A percentile compares a stretch with the other conserved stretches of the same genome.
These are phyloP conservation scores for Geosmithia putterillii DNA, from an alignment of 2,329 filamentous ascomycete genomes.

Conservation along the genomic window DNA sequence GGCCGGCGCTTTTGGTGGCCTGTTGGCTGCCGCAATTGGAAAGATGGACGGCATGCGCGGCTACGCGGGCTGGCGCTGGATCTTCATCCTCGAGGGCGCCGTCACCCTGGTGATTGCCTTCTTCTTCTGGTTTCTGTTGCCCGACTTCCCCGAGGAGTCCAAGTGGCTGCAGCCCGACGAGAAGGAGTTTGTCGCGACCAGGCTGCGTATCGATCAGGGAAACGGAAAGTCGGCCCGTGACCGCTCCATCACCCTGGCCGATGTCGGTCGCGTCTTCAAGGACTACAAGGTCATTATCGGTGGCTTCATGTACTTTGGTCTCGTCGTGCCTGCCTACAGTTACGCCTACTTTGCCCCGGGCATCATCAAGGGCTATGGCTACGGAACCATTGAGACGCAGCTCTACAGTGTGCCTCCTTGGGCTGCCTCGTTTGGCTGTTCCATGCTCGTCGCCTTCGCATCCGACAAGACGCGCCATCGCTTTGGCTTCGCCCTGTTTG, in stretches of 20 bases:
- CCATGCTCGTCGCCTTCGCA: slow-evolving; percentile 59
- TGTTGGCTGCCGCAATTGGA: slow-evolving; percentile 78
- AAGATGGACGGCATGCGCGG: slow-evolving; percentile 64
- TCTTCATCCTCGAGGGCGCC: slow-evolving; percentile 67
- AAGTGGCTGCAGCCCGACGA: slow-evolving; percentile 65
- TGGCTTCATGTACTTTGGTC: slow-evolving; percentile 70
- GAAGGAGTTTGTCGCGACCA: slow-evolving; percentile 50
- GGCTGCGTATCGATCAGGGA: slow-evolving; percentile 58
- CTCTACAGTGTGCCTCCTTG: slow-evolving; percentile 46
- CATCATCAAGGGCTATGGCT: slow-evolving; percentile 58
- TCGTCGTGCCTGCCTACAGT: slow-evolving; percentile 65
- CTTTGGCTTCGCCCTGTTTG: slow-evolving; percentile 61
- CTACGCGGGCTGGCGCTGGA: slow-evolving; percentile 69
- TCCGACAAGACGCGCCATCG: slow-evolving; percentile 66
- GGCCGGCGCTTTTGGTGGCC: slow-evolving; percentile 73
- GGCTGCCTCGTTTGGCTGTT: slow-evolving; percentile 63
- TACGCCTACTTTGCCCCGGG: slow-evolving; percentile 69
- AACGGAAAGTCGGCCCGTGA: slow-evolving; percentile 47
- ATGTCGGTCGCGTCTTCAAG: slow-evolving; percentile 53
- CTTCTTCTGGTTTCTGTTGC: slow-evolving; percentile 56
- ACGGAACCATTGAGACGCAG: slow-evolving; percentile 43
- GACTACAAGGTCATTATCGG: slow-evolving; percentile 65
- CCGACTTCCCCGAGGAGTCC: slow-evolving; percentile 62
- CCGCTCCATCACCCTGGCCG: slow-evolving; percentile 42
- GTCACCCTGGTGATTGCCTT: slow-evolving; percentile 51